Evolutionary conservation across 2,329 filamentous ascomycete species (phyloP).

Genomic region (Ophiostoma sp.): DNA sequence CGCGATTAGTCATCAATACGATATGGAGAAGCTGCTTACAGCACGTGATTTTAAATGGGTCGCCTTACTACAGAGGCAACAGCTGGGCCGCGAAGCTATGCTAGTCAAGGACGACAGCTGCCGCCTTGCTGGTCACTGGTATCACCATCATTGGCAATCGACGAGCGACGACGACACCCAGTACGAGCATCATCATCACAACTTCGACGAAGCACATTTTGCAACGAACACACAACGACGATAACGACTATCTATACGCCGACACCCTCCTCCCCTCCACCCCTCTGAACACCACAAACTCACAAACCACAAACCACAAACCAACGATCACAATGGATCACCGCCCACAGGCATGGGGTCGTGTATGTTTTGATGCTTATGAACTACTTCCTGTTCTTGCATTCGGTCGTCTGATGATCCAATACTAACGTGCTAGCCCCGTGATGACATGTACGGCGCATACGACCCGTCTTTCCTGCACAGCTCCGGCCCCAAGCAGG

Average conservation of each 20-base stretch:
- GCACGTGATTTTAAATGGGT: neutral
- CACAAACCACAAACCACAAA: constrained; percentile 4
- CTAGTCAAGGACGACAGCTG: constrained; percentile 19
- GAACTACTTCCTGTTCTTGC: neutral
- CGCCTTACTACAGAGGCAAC: constrained; percentile 27
- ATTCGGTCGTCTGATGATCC: neutral
- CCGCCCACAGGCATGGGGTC: constrained; percentile 66
- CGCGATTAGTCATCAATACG: neutral
- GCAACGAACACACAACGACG: neutral
- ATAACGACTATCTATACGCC: neutral
- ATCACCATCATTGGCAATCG: constrained; percentile 9
- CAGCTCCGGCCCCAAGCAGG: constrained; percentile 63
- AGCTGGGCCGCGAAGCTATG: constrained; percentile 30
- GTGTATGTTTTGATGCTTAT: constrained; percentile 46
- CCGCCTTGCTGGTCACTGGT: constrained; percentile 9
- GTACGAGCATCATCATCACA: neutral
- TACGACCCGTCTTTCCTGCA: constrained; percentile 87
- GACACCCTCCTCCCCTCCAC: neutral
- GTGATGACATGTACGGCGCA: constrained; percentile 92
- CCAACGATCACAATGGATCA: constrained; percentile 53
- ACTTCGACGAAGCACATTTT: neutral
- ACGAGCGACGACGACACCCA: constrained; percentile 13
- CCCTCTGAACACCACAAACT: too few relatives aligned
- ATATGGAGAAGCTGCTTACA: neutral
- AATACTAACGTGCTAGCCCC: constrained; percentile 55